phyloP scores from a whole-genome alignment of 2,329 filamentous ascomycete species.

The Trichoderma simmonsii region DNA sequence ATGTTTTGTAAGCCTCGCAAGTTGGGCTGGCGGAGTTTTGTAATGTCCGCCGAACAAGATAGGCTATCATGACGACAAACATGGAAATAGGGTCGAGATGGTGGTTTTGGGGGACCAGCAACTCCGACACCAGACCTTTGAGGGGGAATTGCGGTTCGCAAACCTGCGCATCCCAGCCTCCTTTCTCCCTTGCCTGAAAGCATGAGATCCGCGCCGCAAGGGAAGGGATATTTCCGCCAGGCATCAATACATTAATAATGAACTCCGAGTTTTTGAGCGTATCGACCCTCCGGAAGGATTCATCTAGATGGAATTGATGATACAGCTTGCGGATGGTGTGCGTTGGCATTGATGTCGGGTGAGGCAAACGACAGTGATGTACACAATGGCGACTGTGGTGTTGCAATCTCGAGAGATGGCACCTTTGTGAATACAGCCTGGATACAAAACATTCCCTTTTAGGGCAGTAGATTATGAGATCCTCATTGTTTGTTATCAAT shows the following conservation, averaged over 20 bases:
- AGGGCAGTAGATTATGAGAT: neutral
- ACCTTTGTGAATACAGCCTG: neutral
- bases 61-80: neutral
- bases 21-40: neutral
- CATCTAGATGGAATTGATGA: neutral
- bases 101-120: neutral
- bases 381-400: neutral
- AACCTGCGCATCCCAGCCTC: neutral
- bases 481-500: neutral
- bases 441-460: neutral
- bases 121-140: neutral
- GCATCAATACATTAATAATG: neutral
- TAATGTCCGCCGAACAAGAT: slow-evolving; percentile 4
- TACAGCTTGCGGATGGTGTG: neutral
- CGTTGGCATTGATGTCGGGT: neutral
- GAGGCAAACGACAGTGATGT: neutral
- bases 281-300: neutral
- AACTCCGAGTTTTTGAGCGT: neutral
- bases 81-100: neutral
- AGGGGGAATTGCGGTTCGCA: neutral
- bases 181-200: neutral
- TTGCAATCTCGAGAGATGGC: neutral
- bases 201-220: neutral
- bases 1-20: neutral
- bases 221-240: neutral